Evolutionary conservation across 371 early-diverging fungal species (phyloP), one percentile per base, ranked within the genome.

Genomic region (Mortierella sp.): DNA sequence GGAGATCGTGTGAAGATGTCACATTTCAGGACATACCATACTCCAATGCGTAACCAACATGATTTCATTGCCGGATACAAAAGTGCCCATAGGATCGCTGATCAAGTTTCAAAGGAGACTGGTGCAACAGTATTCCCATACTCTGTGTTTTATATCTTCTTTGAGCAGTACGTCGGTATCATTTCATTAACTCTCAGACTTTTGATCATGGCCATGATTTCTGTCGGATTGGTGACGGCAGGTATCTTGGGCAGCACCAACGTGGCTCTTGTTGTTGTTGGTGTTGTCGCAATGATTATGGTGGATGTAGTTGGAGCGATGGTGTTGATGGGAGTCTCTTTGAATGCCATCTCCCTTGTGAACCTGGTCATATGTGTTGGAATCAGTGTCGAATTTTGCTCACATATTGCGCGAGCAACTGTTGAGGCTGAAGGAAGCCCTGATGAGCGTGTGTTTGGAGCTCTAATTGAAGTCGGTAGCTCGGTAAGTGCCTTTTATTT

Each of bases 311-410:
- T 92, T 19, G 93, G 90, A n/a, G 85, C 87, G 0, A 94, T 94
- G 93, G 87, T 86, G 0, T 19, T 92, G 4, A 92, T 91, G 92
- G 84, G 77, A 9, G 87, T 94, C 7, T 88, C 89, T 55, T 78
- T 94, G 58, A 94, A 93, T 65, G 94, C 93, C 9, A 88, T 94
- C 33, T 90, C 90, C 62, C 76, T 92, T n/a, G 94, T 94, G 38
- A 94, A 94, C 68, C 72, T 94, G 9, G 89, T 93, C 2, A 94
- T 94, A 50, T 92, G 92, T 69, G 89, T 93, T 6, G 94, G 94
- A 59, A 92, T 94, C 75, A 89, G 92, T 57, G 94, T 94, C 19
- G 94, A 94, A 65, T 94, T 94, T 72, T 92, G 92, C 64, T 89
- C 89, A 45, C 94, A 94, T 74, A 87, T 94, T 72, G 90, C 90